Conservation (phyloP, 768 basidiomycete species). For the Asterophora parasitica region DNA sequence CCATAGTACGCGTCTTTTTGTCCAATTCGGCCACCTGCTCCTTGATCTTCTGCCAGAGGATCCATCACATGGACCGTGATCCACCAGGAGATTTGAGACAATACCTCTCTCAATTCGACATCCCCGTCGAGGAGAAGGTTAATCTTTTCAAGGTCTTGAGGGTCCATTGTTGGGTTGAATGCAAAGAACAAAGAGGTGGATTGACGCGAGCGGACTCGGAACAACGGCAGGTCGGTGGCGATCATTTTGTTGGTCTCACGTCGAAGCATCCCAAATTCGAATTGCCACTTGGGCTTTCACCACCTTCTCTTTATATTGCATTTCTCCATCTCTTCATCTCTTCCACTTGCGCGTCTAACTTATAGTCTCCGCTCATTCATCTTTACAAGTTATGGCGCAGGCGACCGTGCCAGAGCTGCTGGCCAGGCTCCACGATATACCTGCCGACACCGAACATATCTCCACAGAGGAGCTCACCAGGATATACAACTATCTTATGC, state of each 20-base stretch:
- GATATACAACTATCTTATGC: slow-evolving; percentile 53
- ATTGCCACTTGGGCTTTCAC: neutral
- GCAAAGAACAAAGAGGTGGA: too few relatives aligned
- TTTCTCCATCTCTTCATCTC: neutral
- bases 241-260: too few relatives aligned
- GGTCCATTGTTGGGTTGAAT: too few relatives aligned
- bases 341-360: neutral
- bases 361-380: neutral
- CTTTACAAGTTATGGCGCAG: slow-evolving; percentile 10
- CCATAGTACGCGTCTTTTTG: slow-evolving; percentile 66
- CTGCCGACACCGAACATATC: slow-evolving; percentile 46
- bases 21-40: slow-evolving; percentile 72
- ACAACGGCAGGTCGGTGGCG: too few relatives aligned
- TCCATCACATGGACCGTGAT: neutral
- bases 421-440: slow-evolving; percentile 49
- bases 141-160: slow-evolving; percentile 49
- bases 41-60: slow-evolving; percentile 62
- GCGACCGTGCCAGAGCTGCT: slow-evolving; percentile 46
- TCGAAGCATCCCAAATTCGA: neutral
- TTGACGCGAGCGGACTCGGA: too few relatives aligned
- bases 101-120: slow-evolving; percentile 60
- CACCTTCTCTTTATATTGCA: neutral
- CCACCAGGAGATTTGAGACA: slow-evolving; percentile 7
- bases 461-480: slow-evolving; percentile 44
- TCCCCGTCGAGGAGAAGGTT: slow-evolving; percentile 61